Conservation (phyloP, 352 stramenopile genomes). For the Plasmopara muralis region DNA sequence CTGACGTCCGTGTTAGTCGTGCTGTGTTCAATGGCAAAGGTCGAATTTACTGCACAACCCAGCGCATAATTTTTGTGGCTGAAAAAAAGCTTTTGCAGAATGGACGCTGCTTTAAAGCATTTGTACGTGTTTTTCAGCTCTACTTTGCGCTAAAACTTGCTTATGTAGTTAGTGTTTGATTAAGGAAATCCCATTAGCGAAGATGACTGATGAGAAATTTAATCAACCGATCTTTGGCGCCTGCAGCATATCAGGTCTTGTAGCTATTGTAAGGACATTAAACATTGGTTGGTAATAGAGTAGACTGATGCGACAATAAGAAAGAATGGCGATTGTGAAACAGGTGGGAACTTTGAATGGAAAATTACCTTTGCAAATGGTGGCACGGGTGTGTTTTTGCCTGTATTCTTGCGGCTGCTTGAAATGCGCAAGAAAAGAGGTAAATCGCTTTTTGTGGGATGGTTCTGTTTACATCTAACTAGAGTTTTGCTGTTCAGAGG, state of each 20-base stretch:
- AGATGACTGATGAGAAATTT: conserved; percentile 86
- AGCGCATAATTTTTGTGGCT: conserved; percentile 79
- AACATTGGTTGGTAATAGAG: background rate
- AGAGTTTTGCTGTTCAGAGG: conserved; percentile 24
- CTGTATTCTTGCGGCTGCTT: conserved; percentile 74
- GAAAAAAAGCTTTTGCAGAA: conserved; percentile 64
- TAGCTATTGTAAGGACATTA: conserved; percentile 34
- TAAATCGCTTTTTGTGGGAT: conserved; percentile 4
- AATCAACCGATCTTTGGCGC: conserved; percentile 87
- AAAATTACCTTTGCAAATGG: conserved; percentile 84
- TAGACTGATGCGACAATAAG: background rate
- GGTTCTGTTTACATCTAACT: background rate
- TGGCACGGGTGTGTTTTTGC: conserved; percentile 72
- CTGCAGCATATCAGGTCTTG: conserved; percentile 78
- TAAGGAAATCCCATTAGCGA: conserved; percentile 66
- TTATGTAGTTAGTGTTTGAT: background rate
- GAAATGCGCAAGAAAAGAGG: conserved; percentile 77
- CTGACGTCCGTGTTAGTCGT: conserved; percentile 5
- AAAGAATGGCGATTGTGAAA: conserved; percentile 26
- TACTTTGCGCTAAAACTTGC: background rate
- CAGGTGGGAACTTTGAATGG: conserved; percentile 41
- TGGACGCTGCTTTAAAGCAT: conserved; percentile 61
- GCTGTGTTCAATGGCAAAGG: conserved; percentile 67
- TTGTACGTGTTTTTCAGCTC: conserved; percentile 31
- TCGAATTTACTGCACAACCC: conserved; percentile 79